Conservation (phyloP, 768 basidiomycete genomes). For the Boletus rubroflammeus region DNA sequence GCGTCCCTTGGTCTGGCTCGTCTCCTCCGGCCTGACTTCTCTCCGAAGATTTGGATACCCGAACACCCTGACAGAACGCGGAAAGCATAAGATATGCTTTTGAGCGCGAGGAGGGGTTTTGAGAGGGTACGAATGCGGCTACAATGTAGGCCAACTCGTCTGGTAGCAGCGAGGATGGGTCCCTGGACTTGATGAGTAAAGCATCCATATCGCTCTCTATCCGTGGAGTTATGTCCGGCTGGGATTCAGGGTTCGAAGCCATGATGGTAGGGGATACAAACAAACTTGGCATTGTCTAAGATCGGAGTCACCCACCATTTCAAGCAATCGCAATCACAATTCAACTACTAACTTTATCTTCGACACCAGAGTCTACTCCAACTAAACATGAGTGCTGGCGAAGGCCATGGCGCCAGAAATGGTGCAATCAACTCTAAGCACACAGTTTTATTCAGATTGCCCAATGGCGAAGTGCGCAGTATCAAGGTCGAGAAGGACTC, state of each 20-base stretch:
- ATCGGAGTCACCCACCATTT: background rate
- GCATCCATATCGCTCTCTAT: constrained; percentile 23
- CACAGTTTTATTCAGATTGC: constrained; percentile 74
- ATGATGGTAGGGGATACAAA: constrained; percentile 1
- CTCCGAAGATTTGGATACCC: constrained; percentile 35
- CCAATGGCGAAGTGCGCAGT: constrained; percentile 74
- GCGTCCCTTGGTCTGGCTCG: constrained; percentile 45
- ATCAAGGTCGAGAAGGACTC: constrained; percentile 68
- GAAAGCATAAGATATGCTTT: constrained; percentile 72
- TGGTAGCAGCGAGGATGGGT: constrained; percentile 39
- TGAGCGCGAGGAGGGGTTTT: constrained; percentile 45
- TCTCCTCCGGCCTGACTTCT: constrained; percentile 35
- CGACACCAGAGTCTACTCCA: background rate
- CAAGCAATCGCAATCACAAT: background rate
- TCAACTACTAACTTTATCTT: background rate
- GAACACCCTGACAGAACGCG: constrained; percentile 59
- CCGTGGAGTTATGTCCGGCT: background rate
- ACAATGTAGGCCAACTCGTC: constrained; percentile 54
- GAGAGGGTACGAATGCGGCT: constrained; percentile 49
- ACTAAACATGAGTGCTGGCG: constrained; percentile 14
- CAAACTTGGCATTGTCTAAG: background rate
- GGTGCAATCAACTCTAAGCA: constrained; percentile 60
- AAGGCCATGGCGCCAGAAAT: constrained; percentile 14
- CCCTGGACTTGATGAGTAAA: constrained; percentile 34
- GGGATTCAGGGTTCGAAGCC: constrained; percentile 1